Evolutionary conservation across 768 basidiomycete species (phyloP), one percentile per base, ranked within the genome.

Genomic region (Mycena metata): DNA sequence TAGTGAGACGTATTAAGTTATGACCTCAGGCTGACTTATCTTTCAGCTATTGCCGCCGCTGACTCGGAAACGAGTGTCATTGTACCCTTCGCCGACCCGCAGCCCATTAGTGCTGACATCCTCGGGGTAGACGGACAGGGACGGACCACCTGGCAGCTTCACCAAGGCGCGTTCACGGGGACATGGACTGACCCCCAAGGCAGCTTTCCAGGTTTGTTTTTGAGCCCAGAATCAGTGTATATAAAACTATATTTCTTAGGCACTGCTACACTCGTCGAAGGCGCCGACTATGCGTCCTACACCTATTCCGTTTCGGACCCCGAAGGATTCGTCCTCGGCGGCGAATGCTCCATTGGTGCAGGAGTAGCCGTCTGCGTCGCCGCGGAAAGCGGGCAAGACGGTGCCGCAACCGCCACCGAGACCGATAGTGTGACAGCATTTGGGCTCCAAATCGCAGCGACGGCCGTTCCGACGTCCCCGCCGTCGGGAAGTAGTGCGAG

Each of bases 181-280:
- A 71, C 66, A 7, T 71, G 57, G 52, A 64, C 58, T 5, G 70
- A 67, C 54, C 62, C 66, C 15, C 58, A 71, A 54, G 70, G 70
- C 35, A 49, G 47, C 43, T 73, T 73, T 33, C 69, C 69, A 35
- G 39, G 39, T 39, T 2, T 10, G 39, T 39, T 39, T 39, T 15
- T 9, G 2, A 39, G 11, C 39, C 11, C 39, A 9, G 11, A 39
- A 39, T 30, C 30, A 30, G 30, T 30, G 3, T 30, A 36, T 36
- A 39, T 15, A 10, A 15, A 10, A 39, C 39, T 9, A 10, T 30
- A 39, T 39, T 39, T 15, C 39, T 39, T 15, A 39, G 39, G 39
- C 10, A 39, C 39, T 2, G 84, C 81, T 9, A 85, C 84, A 0
- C 79, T 86, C n/a, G 79, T 85, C 50, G 81, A 83, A 71, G 84